Conservation (phyloP, 2,329 filamentous ascomycete genomes). For the Saccharata proteae region DNA sequence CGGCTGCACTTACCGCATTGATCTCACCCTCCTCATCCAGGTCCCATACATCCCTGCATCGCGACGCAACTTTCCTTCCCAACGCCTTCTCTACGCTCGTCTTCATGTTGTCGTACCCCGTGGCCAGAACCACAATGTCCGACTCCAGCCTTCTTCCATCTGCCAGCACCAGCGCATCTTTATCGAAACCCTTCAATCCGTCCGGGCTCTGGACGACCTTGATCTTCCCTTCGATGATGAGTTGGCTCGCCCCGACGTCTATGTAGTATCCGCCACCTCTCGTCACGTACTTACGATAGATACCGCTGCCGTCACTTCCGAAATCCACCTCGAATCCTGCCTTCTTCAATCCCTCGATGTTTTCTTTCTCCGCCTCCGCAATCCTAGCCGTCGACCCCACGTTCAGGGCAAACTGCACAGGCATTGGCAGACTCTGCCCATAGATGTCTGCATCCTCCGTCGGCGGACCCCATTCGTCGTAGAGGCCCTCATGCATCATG, state of each 20-base stretch:
- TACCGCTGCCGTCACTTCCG: slow-evolving; percentile 44
- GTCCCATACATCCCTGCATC: slow-evolving; percentile 37
- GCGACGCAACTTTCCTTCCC: slow-evolving; percentile 48
- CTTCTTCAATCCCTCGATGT: slow-evolving; percentile 35
- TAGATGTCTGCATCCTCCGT: slow-evolving; percentile 55
- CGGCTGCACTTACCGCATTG: slow-evolving; percentile 12
- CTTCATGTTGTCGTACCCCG: slow-evolving; percentile 55
- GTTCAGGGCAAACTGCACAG: slow-evolving; percentile 50
- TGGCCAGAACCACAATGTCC: slow-evolving; percentile 47
- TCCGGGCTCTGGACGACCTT: slow-evolving; percentile 40
- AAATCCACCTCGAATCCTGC: slow-evolving; percentile 50
- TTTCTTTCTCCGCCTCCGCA: slow-evolving; percentile 22
- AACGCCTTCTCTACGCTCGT: slow-evolving; percentile 50
- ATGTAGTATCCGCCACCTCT: slow-evolving; percentile 60
- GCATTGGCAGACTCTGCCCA: slow-evolving; percentile 44
- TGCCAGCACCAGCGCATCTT: slow-evolving; percentile 27
- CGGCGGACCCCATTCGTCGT: slow-evolving; percentile 39
- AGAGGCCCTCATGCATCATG: slow-evolving; percentile 36
- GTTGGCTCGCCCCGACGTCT: slow-evolving; percentile 50
- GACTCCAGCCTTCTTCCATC: slow-evolving; percentile 47
- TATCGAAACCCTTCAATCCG: slow-evolving; percentile 41
- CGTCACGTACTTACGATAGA: slow-evolving; percentile 52
- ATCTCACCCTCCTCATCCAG: slow-evolving; percentile 28
- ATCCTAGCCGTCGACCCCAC: slow-evolving; percentile 30
- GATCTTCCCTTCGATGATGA: slow-evolving; percentile 53